Evolutionary conservation across 495 filamentous ascomycete species (phyloP).

Genomic region (Clavariopsis aquatica): DNA sequence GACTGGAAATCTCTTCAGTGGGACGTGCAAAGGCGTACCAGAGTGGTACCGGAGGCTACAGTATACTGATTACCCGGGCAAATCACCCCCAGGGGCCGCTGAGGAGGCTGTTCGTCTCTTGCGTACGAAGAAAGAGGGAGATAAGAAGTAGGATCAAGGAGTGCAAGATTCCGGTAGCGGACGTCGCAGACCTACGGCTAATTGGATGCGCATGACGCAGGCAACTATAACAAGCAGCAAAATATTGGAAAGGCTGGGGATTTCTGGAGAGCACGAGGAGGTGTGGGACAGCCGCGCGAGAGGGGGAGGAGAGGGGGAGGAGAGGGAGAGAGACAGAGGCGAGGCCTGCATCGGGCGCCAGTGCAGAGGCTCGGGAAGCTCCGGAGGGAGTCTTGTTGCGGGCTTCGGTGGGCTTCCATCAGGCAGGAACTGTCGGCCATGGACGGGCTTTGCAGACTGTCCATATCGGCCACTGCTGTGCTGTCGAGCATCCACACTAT

Average conservation of each 20-base stretch:
- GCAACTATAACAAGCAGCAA: neutral
- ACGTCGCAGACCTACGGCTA: constrained; percentile 2
- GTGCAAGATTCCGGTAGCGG: neutral
- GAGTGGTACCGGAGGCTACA: neutral
- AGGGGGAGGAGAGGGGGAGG: neutral
- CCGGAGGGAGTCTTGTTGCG: neutral
- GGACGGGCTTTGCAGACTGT: too few species aligned
- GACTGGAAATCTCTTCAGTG: constrained; percentile 17
- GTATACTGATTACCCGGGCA: constrained; percentile 3
- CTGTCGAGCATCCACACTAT: too few species aligned
- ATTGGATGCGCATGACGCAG: constrained; percentile 13
- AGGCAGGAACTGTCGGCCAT: neutral
- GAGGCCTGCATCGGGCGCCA: neutral
- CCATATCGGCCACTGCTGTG: neutral
- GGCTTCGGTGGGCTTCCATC: neutral
- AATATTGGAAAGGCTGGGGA: neutral
- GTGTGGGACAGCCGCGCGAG: too few species aligned
- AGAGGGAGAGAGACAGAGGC: neutral
- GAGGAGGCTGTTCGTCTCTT: neutral
- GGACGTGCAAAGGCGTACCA: constrained; percentile 8
- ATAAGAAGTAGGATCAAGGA: neutral
- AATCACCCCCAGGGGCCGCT: neutral
- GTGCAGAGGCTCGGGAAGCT: neutral
- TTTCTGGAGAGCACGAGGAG: too few species aligned
- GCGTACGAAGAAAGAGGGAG: neutral